phyloP scores from a whole-genome alignment of 2,329 filamentous ascomycete genomes.

The Catunica adiposa region DNA sequence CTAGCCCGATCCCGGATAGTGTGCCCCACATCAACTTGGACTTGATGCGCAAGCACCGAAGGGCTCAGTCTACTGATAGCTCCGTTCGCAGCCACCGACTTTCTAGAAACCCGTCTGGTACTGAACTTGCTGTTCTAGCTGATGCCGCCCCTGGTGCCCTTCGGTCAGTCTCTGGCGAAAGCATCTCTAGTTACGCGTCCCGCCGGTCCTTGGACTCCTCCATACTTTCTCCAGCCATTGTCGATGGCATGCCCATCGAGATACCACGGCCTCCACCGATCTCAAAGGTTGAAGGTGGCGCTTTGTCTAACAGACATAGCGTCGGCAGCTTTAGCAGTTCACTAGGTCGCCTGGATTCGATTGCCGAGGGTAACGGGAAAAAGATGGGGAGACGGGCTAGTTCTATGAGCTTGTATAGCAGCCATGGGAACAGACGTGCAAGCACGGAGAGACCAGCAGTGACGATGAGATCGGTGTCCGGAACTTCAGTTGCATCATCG shows the following conservation, averaged over 20 bases:
- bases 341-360: constrained; percentile 9
- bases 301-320: constrained; percentile 7
- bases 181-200: background rate
- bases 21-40: constrained; percentile 4
- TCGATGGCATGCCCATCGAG: constrained; percentile 11
- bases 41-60: constrained; percentile 1
- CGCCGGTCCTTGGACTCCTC: constrained; percentile 5
- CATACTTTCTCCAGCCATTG: constrained; percentile 4
- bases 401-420: constrained; percentile 8
- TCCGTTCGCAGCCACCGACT: constrained; percentile 6
- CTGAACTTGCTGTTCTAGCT: constrained; percentile 3
- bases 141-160: background rate
- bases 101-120: constrained; percentile 5
- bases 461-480: background rate
- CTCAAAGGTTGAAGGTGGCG: constrained; percentile 3
- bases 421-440: background rate
- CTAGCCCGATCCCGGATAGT: constrained; percentile 11
- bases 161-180: constrained; percentile 2
- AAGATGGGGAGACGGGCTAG: constrained; percentile 9
- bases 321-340: constrained; percentile 5
- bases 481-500: background rate
- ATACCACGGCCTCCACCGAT: constrained; percentile 10
- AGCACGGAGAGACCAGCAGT: constrained; percentile 1
- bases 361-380: constrained; percentile 5
- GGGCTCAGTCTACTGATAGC: constrained; percentile 8